A percentile compares a stretch with the other conserved stretches of the same genome.
These are phyloP conservation scores for Chenopodium suecicum DNA, from an alignment of 148 eudicot genomes.

Conservation along the genomic window DNA sequence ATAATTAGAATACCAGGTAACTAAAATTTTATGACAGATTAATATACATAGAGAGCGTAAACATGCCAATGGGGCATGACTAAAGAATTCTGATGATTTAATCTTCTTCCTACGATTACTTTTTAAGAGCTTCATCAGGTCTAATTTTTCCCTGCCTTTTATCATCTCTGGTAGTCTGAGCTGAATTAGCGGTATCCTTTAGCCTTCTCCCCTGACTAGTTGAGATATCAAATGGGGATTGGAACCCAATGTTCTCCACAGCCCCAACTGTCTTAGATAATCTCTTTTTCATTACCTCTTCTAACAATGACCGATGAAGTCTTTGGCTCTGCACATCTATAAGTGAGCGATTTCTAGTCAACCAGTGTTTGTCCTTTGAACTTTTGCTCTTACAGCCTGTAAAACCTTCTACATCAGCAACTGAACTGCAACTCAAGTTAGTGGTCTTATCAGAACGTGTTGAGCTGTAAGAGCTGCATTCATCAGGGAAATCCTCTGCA, in stretches of 20 bases:
- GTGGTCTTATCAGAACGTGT: neutral
- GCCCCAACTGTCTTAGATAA: conserved; percentile 13
- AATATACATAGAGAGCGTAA: neutral
- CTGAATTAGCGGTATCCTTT: neutral
- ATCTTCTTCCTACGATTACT: neutral
- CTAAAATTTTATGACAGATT: neutral
- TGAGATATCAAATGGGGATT: neutral
- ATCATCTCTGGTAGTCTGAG: conserved; percentile 7
- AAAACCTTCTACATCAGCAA: conserved; percentile 1
- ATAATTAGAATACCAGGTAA: no score
- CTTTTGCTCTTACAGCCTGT: conserved; percentile 3
- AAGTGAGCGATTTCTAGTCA: conserved; percentile 12
- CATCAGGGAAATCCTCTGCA: conserved; percentile 15
- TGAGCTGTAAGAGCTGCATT: neutral
- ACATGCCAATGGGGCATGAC: neutral
- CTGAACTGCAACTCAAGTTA: neutral
- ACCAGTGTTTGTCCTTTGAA: neutral
- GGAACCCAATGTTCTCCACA: conserved; percentile 13
- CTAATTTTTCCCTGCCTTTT: neutral
- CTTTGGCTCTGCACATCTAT: conserved; percentile 15
- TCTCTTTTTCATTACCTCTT: conserved; percentile 4
- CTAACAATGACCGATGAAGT: conserved; percentile 5
- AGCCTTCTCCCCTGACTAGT: neutral
- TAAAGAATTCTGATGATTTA: neutral
- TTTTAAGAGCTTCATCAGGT: neutral